phyloP scores from a whole-genome alignment of 139 green algal species.

The Eudorina sp. region DNA sequence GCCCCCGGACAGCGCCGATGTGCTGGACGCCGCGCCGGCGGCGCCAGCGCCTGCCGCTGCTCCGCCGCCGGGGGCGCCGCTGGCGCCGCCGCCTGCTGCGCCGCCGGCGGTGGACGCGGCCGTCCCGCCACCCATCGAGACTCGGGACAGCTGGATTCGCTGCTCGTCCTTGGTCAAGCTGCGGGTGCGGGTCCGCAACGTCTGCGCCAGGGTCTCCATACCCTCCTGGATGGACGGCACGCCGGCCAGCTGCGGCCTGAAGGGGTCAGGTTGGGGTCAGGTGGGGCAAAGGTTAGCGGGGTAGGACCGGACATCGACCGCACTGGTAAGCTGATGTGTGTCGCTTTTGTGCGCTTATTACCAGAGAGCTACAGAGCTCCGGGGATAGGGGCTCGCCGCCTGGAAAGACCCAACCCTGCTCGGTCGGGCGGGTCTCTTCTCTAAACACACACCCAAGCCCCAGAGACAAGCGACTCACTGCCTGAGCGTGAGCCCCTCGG shows the following conservation, averaged over 20 bases:
- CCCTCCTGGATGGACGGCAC: conserved; percentile 15
- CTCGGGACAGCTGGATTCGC: background rate
- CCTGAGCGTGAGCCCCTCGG: conserved; percentile 34
- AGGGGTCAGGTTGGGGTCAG: no score
- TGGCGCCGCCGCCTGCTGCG: background rate
- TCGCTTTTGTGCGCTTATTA: no score
- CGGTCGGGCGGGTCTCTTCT: no score
- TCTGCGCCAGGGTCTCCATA: conserved; percentile 21
- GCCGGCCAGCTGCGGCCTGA: conserved; percentile 1
- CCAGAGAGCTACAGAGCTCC: no score
- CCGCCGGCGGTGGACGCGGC: background rate
- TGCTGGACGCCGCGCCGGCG: background rate
- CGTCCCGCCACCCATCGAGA: background rate
- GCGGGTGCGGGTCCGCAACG: conserved; percentile 22
- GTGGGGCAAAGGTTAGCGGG: no score
- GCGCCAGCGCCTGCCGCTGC: background rate
- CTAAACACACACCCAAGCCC: no score
- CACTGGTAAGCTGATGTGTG: no score
- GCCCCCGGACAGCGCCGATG: background rate
- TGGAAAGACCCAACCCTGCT: no score
- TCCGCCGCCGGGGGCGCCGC: background rate
- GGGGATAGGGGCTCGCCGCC: no score
- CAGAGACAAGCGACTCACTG: conserved; percentile 21
- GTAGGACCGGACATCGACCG: no score
- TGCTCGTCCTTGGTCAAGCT: background rate